Conservation (phyloP, 169 alveolate genomes). For the Plasmodium coatneyi region DNA sequence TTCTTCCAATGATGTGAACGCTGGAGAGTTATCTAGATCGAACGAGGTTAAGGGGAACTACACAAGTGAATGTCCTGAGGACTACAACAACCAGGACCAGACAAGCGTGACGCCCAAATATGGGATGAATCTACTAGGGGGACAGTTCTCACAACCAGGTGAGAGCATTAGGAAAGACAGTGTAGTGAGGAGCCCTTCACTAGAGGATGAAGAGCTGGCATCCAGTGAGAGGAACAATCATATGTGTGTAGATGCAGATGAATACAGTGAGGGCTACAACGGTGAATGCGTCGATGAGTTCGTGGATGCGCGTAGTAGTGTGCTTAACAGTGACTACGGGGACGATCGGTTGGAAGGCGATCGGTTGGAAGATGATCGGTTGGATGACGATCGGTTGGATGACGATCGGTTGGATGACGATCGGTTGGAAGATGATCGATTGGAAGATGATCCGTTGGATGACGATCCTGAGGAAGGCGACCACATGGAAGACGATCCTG, state of each 20-base stretch:
- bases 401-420: too few species aligned
- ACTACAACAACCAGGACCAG: background rate
- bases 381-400: too few species aligned
- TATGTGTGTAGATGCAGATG: background rate
- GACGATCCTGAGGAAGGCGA: too few species aligned
- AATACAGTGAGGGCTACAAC: background rate
- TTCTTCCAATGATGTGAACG: constrained; percentile 20
- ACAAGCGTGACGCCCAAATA: background rate
- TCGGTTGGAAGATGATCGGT: background rate
- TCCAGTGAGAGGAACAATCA: background rate
- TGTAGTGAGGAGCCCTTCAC: background rate
- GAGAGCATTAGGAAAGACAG: background rate
- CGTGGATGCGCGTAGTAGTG: background rate
- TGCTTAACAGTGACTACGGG: background rate
- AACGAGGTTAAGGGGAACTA: background rate
- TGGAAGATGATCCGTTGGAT: too few species aligned
- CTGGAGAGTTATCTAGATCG: background rate
- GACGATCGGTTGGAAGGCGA: background rate
- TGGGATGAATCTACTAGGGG: background rate
- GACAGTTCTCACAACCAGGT: background rate
- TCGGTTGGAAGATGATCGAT: too few species aligned
- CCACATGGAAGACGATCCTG: too few species aligned
- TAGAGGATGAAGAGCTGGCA: background rate
- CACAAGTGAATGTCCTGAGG: background rate
- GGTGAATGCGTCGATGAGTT: background rate